phyloP scores from a whole-genome alignment of 768 basidiomycete species.

The Mycena rosella region DNA sequence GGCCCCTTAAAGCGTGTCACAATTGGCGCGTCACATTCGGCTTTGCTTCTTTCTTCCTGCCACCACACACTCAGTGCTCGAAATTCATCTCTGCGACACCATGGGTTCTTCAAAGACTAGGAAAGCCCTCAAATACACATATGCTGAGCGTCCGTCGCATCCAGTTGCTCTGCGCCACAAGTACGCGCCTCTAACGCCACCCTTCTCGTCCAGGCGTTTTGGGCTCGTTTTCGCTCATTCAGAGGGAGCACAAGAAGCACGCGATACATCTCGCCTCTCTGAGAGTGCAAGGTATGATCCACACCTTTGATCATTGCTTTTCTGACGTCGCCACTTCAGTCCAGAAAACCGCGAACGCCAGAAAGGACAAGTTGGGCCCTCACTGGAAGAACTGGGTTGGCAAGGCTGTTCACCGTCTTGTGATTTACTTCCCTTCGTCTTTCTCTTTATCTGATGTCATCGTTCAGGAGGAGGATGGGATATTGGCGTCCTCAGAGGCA shows the following conservation, averaged over 20 bases:
- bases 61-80: constrained; percentile 32
- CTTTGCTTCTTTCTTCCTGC: constrained; percentile 20
- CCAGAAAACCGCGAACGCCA: constrained; percentile 57
- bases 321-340: constrained; percentile 45
- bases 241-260: constrained; percentile 59
- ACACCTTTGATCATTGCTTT: neutral
- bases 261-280: constrained; percentile 60
- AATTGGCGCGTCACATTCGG: constrained; percentile 28
- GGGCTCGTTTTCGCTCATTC: constrained; percentile 57
- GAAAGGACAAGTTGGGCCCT: constrained; percentile 61
- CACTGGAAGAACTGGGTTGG: constrained; percentile 63
- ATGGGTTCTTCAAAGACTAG: constrained; percentile 49
- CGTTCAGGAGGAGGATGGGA: constrained; percentile 57
- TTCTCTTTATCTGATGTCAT: constrained; percentile 9
- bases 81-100: constrained; percentile 27
- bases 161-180: neutral
- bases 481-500: constrained; percentile 52
- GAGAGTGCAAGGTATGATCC: constrained; percentile 56
- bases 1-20: constrained; percentile 11
- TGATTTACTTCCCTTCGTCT: constrained; percentile 38
- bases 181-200: neutral
- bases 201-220: constrained; percentile 56
- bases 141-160: constrained; percentile 56
- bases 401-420: constrained; percentile 59
- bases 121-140: constrained; percentile 50